These are phyloP conservation scores for Phytophthora parvispora DNA, from an alignment of 352 stramenopile species.

Conservation along the genomic window DNA sequence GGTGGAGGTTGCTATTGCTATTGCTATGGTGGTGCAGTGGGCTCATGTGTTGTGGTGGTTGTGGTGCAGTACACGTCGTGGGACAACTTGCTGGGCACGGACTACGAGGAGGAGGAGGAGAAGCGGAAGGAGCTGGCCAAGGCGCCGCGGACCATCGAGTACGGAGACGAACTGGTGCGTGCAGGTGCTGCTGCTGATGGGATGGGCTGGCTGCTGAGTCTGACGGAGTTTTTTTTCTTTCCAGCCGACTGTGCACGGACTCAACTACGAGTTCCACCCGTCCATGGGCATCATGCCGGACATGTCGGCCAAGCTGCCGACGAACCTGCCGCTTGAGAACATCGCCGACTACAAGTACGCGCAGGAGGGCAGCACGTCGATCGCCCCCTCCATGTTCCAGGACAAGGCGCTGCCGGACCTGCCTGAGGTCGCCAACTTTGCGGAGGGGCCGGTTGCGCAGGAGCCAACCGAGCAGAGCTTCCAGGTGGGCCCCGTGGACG, in stretches of 20 bases:
- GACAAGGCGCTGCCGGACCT: conserved; percentile 83
- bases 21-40: not conserved
- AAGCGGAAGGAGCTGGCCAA: conserved; percentile 85
- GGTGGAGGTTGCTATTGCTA: too few species aligned
- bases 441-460: conserved; percentile 66
- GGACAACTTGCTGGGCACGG: conserved; percentile 88
- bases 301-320: conserved; percentile 80
- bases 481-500: conserved; percentile 77
- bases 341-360: conserved; percentile 87
- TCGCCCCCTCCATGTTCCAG: conserved; percentile 88
- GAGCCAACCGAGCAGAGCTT: conserved; percentile 67
- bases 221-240: conserved; percentile 4
- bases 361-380: conserved; percentile 69
- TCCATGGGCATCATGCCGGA: conserved; percentile 73
- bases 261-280: conserved; percentile 87
- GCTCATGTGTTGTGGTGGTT: conserved; percentile 7
- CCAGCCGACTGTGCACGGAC: conserved; percentile 68
- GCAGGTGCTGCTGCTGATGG: not conserved
- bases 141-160: conserved; percentile 82
- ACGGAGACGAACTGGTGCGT: conserved; percentile 82
- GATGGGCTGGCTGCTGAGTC: not conserved
- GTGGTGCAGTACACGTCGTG: conserved; percentile 83
- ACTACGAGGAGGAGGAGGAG: conserved; percentile 91
- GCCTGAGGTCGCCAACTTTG: conserved; percentile 70
- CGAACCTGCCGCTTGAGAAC: conserved; percentile 82